phyloP scores from a whole-genome alignment of 495 filamentous ascomycete species.

The Neurospora hispaniola region DNA sequence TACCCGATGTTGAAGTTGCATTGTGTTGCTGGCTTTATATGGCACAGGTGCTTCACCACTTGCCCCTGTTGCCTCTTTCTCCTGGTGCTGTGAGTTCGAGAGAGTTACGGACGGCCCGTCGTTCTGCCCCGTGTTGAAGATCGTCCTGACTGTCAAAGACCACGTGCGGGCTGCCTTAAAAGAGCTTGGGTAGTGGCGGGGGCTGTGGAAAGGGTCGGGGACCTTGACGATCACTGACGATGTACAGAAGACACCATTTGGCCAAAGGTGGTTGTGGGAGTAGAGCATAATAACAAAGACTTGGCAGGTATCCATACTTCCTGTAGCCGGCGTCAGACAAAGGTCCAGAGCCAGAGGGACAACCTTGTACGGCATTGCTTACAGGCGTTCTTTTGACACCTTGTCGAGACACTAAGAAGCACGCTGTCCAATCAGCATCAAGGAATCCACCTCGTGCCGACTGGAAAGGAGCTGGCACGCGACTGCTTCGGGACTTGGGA shows the following conservation, averaged over 20 bases:
- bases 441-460: conserved; percentile 17
- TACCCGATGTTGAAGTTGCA: background rate
- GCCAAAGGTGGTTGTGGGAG: background rate
- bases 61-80: background rate
- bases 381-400: background rate
- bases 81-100: background rate
- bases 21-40: background rate
- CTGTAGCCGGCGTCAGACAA: background rate
- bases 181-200: background rate
- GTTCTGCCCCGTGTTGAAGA: background rate
- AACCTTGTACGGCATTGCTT: background rate
- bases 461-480: conserved; percentile 20
- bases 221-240: background rate
- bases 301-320: background rate
- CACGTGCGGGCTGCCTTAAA: background rate
- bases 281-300: background rate
- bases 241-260: background rate
- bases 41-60: background rate
- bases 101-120: background rate
- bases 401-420: background rate
- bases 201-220: background rate
- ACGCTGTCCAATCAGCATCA: conserved; percentile 13
- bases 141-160: background rate
- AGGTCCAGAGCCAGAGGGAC: background rate
- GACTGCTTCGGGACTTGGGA: conserved; percentile 7